phyloP scores from a whole-genome alignment of 225 moss, liverwort and hornwort genomes.

The Polytrichum commune region DNA sequence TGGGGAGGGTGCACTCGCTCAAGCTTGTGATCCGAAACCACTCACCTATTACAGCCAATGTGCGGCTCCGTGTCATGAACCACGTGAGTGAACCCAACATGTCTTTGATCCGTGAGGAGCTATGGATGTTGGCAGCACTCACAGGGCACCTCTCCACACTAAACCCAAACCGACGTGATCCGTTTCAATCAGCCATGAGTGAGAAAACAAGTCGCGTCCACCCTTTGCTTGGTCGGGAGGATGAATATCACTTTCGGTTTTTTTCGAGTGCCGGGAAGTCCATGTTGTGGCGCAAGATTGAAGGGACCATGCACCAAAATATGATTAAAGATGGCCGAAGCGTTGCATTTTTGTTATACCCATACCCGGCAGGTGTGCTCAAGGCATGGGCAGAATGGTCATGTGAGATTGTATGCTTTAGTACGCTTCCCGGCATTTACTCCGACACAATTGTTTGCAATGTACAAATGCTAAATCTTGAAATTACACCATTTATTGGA shows the following conservation, averaged over 20 bases:
- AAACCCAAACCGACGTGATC: conserved; percentile 61
- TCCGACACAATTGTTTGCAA: conserved; percentile 67
- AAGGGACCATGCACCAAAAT: conserved; percentile 82
- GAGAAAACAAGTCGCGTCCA: conserved; percentile 14
- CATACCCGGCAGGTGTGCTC: conserved; percentile 48
- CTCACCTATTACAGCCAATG: conserved; percentile 65
- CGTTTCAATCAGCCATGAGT: conserved; percentile 51
- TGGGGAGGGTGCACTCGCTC: conserved; percentile 72
- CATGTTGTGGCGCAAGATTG: conserved; percentile 74
- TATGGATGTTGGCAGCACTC: conserved; percentile 73
- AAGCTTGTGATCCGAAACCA: conserved; percentile 67
- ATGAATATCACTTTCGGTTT: conserved; percentile 63
- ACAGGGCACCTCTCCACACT: conserved; percentile 68
- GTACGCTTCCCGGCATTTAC: conserved; percentile 74
- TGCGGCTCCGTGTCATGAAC: conserved; percentile 42
- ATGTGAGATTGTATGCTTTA: conserved; percentile 85
- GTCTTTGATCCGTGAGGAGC: conserved; percentile 60
- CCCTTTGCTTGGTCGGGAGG: conserved; percentile 41
- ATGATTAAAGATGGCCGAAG: conserved; percentile 77
- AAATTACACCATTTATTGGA: too few species aligned
- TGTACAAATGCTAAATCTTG: conserved; percentile 18
- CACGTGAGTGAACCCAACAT: conserved; percentile 55
- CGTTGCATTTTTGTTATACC: conserved; percentile 79
- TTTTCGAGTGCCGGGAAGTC: conserved; percentile 80
- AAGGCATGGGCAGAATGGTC: conserved; percentile 86